A percentile compares a stretch with the other conserved stretches of the same genome.
These are phyloP conservation scores for Hymenoscyphus fructigenus DNA, from an alignment of 2,329 filamentous ascomycete species.

Conservation along the genomic window DNA sequence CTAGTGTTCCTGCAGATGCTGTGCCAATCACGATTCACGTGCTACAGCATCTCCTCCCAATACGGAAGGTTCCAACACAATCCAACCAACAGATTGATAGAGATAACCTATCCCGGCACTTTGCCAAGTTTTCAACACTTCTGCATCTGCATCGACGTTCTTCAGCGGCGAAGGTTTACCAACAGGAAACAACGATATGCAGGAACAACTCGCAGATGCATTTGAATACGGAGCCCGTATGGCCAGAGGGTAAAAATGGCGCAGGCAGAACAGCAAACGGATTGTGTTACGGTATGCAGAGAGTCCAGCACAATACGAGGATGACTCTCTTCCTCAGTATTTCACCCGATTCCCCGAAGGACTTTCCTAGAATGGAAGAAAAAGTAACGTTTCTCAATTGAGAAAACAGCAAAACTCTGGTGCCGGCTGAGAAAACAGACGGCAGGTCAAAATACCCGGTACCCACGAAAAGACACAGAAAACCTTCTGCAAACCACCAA, in stretches of 20 bases:
- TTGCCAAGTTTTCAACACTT: neutral
- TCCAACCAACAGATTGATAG: neutral
- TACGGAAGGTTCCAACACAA: neutral
- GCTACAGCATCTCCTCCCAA: neutral
- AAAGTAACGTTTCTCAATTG: neutral
- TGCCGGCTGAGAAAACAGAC: neutral
- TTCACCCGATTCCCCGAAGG: neutral
- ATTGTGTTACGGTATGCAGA: neutral
- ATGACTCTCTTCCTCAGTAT: neutral
- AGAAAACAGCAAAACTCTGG: neutral
- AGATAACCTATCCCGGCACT: neutral
- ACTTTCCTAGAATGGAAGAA: neutral
- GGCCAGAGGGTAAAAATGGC: neutral
- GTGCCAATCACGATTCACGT: neutral
- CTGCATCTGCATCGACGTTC: neutral
- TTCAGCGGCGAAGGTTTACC: neutral
- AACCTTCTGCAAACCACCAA: no score
- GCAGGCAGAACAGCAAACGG: neutral
- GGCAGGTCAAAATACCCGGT: neutral
- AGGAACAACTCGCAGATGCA: neutral
- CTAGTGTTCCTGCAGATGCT: neutral
- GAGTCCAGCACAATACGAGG: neutral
- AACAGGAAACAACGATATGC: neutral
- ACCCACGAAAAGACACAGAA: no score
- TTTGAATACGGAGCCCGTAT: no score